phyloP scores from a whole-genome alignment of 768 basidiomycete genomes.

The Pleurotus citrinopileatus region DNA sequence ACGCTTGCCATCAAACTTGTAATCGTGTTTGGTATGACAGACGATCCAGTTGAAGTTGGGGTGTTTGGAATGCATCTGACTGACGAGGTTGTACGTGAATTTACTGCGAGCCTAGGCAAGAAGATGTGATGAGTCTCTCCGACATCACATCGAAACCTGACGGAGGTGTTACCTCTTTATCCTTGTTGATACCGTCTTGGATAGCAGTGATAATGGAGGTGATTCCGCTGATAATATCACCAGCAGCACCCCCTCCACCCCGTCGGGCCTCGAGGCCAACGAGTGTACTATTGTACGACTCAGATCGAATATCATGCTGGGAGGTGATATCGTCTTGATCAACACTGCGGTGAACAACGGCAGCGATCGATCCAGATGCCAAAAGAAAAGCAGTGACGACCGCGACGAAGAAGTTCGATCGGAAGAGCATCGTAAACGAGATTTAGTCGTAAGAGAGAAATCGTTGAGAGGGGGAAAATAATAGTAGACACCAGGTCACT shows the following conservation, averaged over 20 bases:
- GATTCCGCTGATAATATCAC: background rate
- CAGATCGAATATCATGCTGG: background rate
- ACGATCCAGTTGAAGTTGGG: slow-evolving; percentile 15
- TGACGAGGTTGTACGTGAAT: slow-evolving; percentile 12
- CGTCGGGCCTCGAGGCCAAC: background rate
- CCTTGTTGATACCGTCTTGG: background rate
- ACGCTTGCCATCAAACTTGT: slow-evolving; percentile 14
- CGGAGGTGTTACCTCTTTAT: background rate
- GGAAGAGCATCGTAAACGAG: background rate
- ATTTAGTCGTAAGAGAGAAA: background rate
- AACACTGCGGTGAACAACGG: background rate
- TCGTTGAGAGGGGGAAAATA: background rate
- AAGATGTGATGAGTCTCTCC: too few relatives aligned
- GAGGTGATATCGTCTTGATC: background rate
- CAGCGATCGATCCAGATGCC: background rate
- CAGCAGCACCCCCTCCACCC: background rate
- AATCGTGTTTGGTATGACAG: slow-evolving; percentile 14
- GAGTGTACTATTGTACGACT: too few relatives aligned
- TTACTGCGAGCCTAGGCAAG: slow-evolving; percentile 10
- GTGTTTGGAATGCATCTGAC: background rate
- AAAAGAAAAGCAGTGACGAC: background rate
- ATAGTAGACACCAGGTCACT: slow-evolving; percentile 6
- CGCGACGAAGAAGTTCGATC: background rate
- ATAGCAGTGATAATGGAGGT: background rate
- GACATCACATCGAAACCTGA: background rate